phyloP scores from a whole-genome alignment of 257 asterid species.

The Solanum dulcamara region DNA sequence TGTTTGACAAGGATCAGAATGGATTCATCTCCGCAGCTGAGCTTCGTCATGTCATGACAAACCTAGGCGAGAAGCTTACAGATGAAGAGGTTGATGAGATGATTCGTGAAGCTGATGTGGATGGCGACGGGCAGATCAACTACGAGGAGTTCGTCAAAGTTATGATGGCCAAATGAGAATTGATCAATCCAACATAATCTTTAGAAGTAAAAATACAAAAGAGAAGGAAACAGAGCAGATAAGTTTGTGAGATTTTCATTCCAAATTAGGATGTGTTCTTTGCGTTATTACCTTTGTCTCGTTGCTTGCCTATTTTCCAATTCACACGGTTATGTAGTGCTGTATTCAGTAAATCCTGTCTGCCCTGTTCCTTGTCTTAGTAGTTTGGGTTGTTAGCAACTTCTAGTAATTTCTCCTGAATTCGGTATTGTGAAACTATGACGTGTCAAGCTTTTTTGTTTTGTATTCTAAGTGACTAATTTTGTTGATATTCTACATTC shows the following conservation, averaged over 20 bases:
- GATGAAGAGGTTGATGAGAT: neutral
- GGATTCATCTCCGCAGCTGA: neutral
- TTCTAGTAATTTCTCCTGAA: slow-evolving; percentile 3
- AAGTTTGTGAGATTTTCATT: slow-evolving; percentile 26
- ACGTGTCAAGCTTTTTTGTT: slow-evolving; percentile 6
- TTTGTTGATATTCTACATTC: slow-evolving; percentile 13
- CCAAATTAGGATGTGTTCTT: slow-evolving; percentile 21
- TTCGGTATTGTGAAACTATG: slow-evolving; percentile 12
- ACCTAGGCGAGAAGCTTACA: neutral
- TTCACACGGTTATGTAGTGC: slow-evolving; percentile 12
- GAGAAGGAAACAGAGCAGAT: slow-evolving; percentile 24
- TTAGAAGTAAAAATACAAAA: slow-evolving; percentile 24
- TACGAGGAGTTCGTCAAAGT: slow-evolving; percentile 64
- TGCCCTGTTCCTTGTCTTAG: slow-evolving; percentile 11
- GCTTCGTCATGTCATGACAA: slow-evolving; percentile 4
- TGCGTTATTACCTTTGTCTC: neutral
- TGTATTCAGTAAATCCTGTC: slow-evolving; percentile 15
- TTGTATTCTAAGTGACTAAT: slow-evolving; percentile 6
- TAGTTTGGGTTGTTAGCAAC: slow-evolving; percentile 15
- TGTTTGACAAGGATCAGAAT: neutral
- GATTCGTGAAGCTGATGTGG: slow-evolving; percentile 10
- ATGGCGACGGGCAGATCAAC: slow-evolving; percentile 67
- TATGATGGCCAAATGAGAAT: slow-evolving; percentile 26
- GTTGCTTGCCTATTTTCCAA: neutral
- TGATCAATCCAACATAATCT: slow-evolving; percentile 16